These are phyloP conservation scores for Penicillium crystallinum DNA, from an alignment of 495 filamentous ascomycete species.

Conservation along the genomic window DNA sequence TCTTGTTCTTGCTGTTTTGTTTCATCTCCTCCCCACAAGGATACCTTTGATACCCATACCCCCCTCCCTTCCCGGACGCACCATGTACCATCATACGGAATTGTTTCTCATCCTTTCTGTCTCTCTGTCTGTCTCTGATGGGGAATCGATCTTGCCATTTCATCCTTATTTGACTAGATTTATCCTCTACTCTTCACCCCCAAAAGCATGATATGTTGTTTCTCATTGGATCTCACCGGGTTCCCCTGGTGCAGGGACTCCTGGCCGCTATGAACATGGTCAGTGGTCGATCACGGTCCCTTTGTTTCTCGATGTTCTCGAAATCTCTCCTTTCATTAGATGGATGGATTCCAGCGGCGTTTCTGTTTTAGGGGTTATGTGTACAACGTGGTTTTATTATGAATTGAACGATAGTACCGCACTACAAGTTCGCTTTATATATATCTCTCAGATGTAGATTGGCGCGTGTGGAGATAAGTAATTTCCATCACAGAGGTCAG, in stretches of 20 bases:
- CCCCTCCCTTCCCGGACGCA: slow-evolving; percentile 21
- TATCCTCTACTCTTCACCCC: not conserved
- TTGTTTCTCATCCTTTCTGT: slow-evolving; percentile 5
- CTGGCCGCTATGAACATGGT: slow-evolving; percentile 28
- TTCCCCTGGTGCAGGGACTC: not conserved
- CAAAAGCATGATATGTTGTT: slow-evolving; percentile 16
- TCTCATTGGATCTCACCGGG: slow-evolving; percentile 5
- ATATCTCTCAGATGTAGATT: too few species aligned
- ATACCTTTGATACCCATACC: slow-evolving; percentile 39
- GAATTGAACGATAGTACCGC: slow-evolving; percentile 21
- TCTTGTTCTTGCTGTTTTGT: slow-evolving; percentile 19
- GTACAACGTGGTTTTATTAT: slow-evolving; percentile 19
- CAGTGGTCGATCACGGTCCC: slow-evolving; percentile 9
- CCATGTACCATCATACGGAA: slow-evolving; percentile 25
- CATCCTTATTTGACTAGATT: not conserved
- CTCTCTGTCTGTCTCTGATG: not conserved
- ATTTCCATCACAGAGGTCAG: too few species aligned
- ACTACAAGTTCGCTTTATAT: not conserved
- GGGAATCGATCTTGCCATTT: not conserved
- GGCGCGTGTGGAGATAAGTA: too few species aligned
- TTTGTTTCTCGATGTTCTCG: not conserved
- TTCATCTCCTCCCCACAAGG: slow-evolving; percentile 13
- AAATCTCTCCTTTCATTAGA: slow-evolving; percentile 9
- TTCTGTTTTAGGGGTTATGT: slow-evolving; percentile 13
- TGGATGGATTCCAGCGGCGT: slow-evolving; percentile 12